phyloP scores from a whole-genome alignment of 2,329 filamentous ascomycete genomes.

The Scleromitrula shiraiana region DNA sequence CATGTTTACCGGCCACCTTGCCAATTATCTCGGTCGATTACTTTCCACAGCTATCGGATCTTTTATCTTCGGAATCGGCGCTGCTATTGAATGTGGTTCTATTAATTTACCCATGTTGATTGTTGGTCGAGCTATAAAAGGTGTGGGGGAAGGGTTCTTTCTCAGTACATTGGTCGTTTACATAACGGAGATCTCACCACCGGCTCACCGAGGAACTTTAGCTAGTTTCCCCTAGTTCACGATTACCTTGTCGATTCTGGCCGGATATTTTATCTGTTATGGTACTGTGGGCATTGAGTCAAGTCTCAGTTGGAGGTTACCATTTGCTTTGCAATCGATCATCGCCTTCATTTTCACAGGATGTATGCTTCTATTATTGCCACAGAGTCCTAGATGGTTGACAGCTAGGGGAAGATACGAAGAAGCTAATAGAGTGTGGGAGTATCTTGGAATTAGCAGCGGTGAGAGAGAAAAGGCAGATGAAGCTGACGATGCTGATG shows the following conservation, averaged over 20 bases:
- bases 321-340: constrained; percentile 41
- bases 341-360: constrained; percentile 35
- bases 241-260: constrained; percentile 40
- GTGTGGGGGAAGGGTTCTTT: constrained; percentile 51
- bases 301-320: constrained; percentile 47
- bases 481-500: constrained; percentile 1
- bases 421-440: constrained; percentile 38
- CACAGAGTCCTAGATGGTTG: constrained; percentile 52
- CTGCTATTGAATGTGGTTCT: constrained; percentile 43
- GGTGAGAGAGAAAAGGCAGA: constrained; percentile 23
- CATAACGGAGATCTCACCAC: constrained; percentile 53
- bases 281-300: constrained; percentile 40
- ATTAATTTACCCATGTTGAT: constrained; percentile 44
- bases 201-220: constrained; percentile 40
- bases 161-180: constrained; percentile 50
- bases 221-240: constrained; percentile 46
- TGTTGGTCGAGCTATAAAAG: constrained; percentile 45
- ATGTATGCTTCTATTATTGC: constrained; percentile 36
- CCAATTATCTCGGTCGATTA: constrained; percentile 42
- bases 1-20: constrained; percentile 48
- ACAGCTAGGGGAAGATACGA: constrained; percentile 37
- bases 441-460: constrained; percentile 18
- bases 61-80: constrained; percentile 44
- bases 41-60: constrained; percentile 41
- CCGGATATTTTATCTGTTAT: constrained; percentile 55